Conservation (phyloP, 352 stramenopile species). For the Phytophthora litchii region DNA sequence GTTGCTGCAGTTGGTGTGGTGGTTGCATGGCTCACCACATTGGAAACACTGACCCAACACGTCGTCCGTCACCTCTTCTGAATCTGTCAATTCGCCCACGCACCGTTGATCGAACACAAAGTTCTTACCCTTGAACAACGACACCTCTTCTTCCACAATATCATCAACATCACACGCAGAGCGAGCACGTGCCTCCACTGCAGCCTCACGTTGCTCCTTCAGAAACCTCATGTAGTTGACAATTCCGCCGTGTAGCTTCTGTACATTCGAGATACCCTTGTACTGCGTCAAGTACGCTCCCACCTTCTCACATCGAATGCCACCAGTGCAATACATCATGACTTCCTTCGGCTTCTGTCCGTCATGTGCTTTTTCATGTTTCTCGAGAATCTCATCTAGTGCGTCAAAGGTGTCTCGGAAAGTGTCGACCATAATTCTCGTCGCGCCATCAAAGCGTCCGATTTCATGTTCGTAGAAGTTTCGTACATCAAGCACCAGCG, state of each 20-base stretch:
- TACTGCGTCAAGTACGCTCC: slow-evolving; percentile 66
- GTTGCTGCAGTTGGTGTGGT: slow-evolving; percentile 61
- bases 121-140: slow-evolving; percentile 62
- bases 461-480: slow-evolving; percentile 71
- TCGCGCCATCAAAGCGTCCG: slow-evolving; percentile 55
- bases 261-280: slow-evolving; percentile 57
- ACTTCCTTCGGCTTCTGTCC: slow-evolving; percentile 46
- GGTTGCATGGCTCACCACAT: slow-evolving; percentile 58
- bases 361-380: slow-evolving; percentile 35
- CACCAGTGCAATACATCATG: slow-evolving; percentile 74
- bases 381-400: slow-evolving; percentile 50
- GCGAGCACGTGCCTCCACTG: slow-evolving; percentile 2
- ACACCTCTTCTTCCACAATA: slow-evolving; percentile 15
- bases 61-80: slow-evolving; percentile 61
- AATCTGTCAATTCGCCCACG: slow-evolving; percentile 41
- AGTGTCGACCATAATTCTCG: slow-evolving; percentile 67
- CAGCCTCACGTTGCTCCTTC: slow-evolving; percentile 36
- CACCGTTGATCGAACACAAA: slow-evolving; percentile 85
- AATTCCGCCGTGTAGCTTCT: slow-evolving; percentile 65
- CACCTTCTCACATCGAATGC: slow-evolving; percentile 71
- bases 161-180: neutral
- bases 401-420: slow-evolving; percentile 62
- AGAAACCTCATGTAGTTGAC: slow-evolving; percentile 67
- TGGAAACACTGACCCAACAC: slow-evolving; percentile 70
- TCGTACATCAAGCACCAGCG: slow-evolving; percentile 49